Conservation (phyloP, 306 rosid genomes). For the Quercus mongolica region DNA sequence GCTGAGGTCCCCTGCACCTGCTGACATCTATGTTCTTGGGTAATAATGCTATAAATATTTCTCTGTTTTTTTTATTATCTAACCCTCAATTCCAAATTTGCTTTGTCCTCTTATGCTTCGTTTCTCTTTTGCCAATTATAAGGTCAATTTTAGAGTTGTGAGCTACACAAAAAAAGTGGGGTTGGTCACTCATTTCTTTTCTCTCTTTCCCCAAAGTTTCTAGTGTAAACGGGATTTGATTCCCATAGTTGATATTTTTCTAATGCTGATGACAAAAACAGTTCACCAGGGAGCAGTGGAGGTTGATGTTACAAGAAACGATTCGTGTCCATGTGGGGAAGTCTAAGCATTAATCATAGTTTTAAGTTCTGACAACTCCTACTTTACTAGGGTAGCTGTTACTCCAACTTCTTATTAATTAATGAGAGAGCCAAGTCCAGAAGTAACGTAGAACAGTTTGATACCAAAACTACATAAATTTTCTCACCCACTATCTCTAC, state of each 20-base stretch:
- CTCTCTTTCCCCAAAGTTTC: too few species aligned
- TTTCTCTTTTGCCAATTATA: not conserved
- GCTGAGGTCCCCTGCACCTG: conserved; percentile 59
- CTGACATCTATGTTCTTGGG: conserved; percentile 83
- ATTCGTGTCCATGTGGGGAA: not conserved
- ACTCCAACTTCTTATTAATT: not conserved
- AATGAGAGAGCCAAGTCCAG: not conserved
- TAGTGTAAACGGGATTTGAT: too few species aligned
- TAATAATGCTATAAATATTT: conserved; percentile 26
- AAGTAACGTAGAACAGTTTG: not conserved
- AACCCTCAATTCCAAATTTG: not conserved
- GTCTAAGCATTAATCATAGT: not conserved
- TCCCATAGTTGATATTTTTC: too few species aligned
- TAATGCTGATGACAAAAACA: too few species aligned
- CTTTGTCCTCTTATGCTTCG: not conserved
- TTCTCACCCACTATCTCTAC: not conserved
- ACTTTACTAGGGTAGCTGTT: not conserved
- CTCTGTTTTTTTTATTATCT: not conserved
- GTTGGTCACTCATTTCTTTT: too few species aligned
- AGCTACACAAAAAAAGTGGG: too few species aligned
- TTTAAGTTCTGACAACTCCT: not conserved
- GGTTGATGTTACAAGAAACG: not conserved
- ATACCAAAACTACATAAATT: not conserved
- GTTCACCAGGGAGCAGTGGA: too few species aligned
- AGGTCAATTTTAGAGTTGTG: not conserved